These are phyloP conservation scores for Fraxinus latifolia DNA, from an alignment of 305 asterid genomes.

Conservation along the genomic window DNA sequence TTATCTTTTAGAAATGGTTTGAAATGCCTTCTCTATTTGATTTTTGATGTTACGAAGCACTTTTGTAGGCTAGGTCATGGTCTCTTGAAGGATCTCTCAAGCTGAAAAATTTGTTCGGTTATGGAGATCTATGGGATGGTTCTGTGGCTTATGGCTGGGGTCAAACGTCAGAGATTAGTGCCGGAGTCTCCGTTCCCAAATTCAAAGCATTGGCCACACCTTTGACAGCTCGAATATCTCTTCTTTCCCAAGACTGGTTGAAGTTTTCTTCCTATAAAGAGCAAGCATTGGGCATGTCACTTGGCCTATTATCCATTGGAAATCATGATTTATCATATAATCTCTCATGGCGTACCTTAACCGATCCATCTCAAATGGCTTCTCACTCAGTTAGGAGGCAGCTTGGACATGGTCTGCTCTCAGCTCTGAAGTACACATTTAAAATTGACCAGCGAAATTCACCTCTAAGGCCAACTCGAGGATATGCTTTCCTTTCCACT, in stretches of 20 bases:
- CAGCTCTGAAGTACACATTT: slow-evolving; percentile 73
- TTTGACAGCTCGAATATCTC: slow-evolving; percentile 61
- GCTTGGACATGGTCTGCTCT: slow-evolving; percentile 80
- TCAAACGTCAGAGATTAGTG: slow-evolving; percentile 68
- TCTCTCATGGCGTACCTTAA: slow-evolving; percentile 79
- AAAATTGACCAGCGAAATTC: slow-evolving; percentile 77
- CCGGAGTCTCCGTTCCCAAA: slow-evolving; percentile 77
- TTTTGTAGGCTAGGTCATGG: slow-evolving; percentile 84
- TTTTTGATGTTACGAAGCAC: slow-evolving; percentile 28
- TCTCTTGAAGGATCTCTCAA: slow-evolving; percentile 68
- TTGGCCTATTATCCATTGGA: slow-evolving; percentile 59
- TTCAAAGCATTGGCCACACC: slow-evolving; percentile 63
- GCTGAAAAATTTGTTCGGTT: slow-evolving; percentile 80
- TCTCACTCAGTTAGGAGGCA: slow-evolving; percentile 89
- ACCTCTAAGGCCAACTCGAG: slow-evolving; percentile 79
- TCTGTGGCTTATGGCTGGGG: slow-evolving; percentile 88
- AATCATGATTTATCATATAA: slow-evolving; percentile 79
- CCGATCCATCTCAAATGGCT: slow-evolving; percentile 90
- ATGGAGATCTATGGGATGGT: slow-evolving; percentile 95
- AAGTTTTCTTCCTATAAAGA: slow-evolving; percentile 92
- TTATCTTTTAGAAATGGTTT: not conserved
- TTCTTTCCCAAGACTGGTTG: slow-evolving; percentile 95
- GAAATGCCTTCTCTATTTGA: slow-evolving; percentile 11
- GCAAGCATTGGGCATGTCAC: slow-evolving; percentile 75
- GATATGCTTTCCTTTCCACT: slow-evolving; percentile 81